A percentile compares a stretch with the other conserved stretches of the same genome.
Evolutionary conservation across 208 protist genomes (phyloP).

Genomic region (Crithidia fasciculata): DNA sequence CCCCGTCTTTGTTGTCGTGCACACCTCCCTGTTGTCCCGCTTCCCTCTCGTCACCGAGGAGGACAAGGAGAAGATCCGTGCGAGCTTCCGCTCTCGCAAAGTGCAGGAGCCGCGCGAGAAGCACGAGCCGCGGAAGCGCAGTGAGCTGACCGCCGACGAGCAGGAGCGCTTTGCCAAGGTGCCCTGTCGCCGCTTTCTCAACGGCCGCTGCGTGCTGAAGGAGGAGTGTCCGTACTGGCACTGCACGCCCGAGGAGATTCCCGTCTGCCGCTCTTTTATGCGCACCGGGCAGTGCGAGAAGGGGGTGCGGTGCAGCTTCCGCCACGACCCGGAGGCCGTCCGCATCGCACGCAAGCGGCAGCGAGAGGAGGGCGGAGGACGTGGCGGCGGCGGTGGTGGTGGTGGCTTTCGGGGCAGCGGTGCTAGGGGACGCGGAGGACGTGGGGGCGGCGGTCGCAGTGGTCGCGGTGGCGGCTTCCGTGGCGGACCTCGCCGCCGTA

Average conservation of each 20-base stretch:
- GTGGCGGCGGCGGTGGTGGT: slow-evolving; percentile 6
- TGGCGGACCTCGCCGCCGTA: slow-evolving; percentile 1
- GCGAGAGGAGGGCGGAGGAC: slow-evolving; percentile 28
- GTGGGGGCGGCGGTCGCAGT: slow-evolving; percentile 18
- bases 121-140: slow-evolving; percentile 40
- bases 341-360: slow-evolving; percentile 36
- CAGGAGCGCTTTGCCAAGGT: slow-evolving; percentile 42
- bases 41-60: slow-evolving; percentile 75
- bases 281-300: slow-evolving; percentile 62
- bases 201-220: slow-evolving; percentile 45
- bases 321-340: slow-evolving; percentile 66
- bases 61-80: slow-evolving; percentile 74
- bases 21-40: slow-evolving; percentile 30
- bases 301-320: slow-evolving; percentile 72
- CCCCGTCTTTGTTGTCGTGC: slow-evolving; percentile 80
- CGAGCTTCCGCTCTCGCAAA: slow-evolving; percentile 56
- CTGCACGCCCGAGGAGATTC: slow-evolving; percentile 67
- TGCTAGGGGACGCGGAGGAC: not conserved
- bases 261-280: slow-evolving; percentile 66
- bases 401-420: not conserved
- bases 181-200: slow-evolving; percentile 75
- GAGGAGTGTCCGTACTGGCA: slow-evolving; percentile 83
- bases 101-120: slow-evolving; percentile 30
- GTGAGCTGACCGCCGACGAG: slow-evolving; percentile 57
- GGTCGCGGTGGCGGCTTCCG: slow-evolving; percentile 19